Conservation (phyloP, 169 alveolate genomes). For the Plasmodium yoelii region DNA sequence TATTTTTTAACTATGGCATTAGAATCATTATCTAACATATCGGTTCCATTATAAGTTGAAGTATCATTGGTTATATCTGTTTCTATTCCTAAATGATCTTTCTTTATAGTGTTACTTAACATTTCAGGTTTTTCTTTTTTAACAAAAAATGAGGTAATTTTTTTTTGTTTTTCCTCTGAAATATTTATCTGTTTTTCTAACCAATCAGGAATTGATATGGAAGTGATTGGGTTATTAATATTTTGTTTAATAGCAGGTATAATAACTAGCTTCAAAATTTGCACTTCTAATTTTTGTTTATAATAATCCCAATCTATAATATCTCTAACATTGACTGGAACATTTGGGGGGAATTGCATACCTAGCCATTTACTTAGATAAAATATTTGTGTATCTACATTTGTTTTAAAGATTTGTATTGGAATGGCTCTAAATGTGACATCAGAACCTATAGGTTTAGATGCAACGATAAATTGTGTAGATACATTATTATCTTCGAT, state of each 20-base stretch:
- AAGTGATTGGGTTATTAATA: slow-evolving; percentile 94
- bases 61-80: neutral
- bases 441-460: slow-evolving; percentile 94
- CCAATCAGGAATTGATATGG: slow-evolving; percentile 96
- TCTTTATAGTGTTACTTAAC: slow-evolving; percentile 25
- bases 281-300: slow-evolving; percentile 94
- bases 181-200: slow-evolving; percentile 83
- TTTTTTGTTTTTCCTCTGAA: slow-evolving; percentile 76
- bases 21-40: neutral
- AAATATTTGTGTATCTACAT: slow-evolving; percentile 84
- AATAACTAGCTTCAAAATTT: slow-evolving; percentile 93
- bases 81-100: slow-evolving; percentile 21
- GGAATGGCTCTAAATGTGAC: slow-evolving; percentile 98
- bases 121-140: slow-evolving; percentile 12
- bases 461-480: slow-evolving; percentile 93
- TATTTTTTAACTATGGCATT: neutral
- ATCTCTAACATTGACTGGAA: slow-evolving; percentile 90
- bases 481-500: slow-evolving; percentile 87
- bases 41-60: neutral
- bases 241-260: slow-evolving; percentile 97
- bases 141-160: slow-evolving; percentile 77
- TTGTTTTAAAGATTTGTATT: slow-evolving; percentile 91
- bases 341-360: slow-evolving; percentile 88
- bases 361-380: slow-evolving; percentile 88
- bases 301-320: slow-evolving; percentile 98